These are phyloP conservation scores for Chlorociboria aeruginascens DNA, from an alignment of 495 filamentous ascomycete genomes.

Conservation along the genomic window DNA sequence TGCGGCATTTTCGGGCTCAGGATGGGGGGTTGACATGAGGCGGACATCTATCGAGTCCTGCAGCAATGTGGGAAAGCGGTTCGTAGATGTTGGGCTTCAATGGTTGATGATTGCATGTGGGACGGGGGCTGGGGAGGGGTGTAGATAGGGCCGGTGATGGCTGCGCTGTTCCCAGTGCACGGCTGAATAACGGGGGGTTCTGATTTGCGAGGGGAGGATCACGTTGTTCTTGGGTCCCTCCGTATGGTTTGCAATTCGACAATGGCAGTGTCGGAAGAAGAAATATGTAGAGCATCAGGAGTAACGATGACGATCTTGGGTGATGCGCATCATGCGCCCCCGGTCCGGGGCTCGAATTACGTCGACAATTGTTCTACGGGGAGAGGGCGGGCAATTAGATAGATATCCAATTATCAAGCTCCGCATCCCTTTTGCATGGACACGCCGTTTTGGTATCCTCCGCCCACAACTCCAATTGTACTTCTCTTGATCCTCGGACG, in stretches of 20 bases:
- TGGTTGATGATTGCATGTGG: constrained; percentile 4
- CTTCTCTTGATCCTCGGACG: no score
- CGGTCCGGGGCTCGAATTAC: no score
- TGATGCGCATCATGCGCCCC: no score
- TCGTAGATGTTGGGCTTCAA: constrained; percentile 15
- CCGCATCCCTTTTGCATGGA: no score
- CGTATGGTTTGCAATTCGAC: background rate
- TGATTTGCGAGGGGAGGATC: background rate
- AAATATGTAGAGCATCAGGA: background rate
- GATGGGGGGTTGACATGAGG: constrained; percentile 19
- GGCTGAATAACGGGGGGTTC: no score
- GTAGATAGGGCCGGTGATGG: background rate
- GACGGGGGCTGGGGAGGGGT: background rate
- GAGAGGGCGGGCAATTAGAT: no score
- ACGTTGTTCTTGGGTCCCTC: constrained; percentile 4
- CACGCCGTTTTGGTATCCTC: no score
- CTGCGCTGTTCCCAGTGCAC: no score
- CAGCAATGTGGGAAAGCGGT: constrained; percentile 17
- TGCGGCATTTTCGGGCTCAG: constrained; percentile 21
- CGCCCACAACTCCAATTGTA: no score
- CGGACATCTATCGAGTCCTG: constrained; percentile 19
- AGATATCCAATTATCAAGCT: no score
- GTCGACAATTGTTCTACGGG: no score
- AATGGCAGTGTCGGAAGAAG: background rate
- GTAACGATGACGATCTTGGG: no score